Evolutionary conservation across 1,284 basidiomycete species (phyloP), one percentile per base, ranked within the genome.

Genomic region (Austroboletus niveus): DNA sequence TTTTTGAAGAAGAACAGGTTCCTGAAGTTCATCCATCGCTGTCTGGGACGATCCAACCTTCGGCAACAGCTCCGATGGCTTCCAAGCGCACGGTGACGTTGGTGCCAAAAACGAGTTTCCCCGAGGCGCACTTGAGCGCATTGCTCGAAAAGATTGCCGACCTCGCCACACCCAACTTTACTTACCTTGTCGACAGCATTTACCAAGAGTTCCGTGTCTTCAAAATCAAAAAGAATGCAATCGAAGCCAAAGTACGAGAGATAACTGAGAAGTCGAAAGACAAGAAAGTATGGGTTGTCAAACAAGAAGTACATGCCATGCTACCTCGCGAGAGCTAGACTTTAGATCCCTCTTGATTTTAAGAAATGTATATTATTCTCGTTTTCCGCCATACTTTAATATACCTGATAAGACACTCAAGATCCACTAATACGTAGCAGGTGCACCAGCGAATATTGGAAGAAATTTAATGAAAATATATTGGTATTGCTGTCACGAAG

Each of bases 151-250:
- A 80, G 66, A 84, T 87, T 48, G 72, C 71, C 24, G 69, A 72
- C 30, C 72, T 82, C 15, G 76, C 79, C 47, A 82, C 83, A 2
- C 73, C 75, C 15, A 89, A 75, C 57, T 71, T 91, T 27, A 77
- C 75, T 8, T 78, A 82, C 51, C 78, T 92, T 27, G 78, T 91
- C 0, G 89, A 91, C 57, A 77, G 80, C 11, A 76, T 92, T 54
- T 81, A 85, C 60, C 80, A 84, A 55, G 85, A 86, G 34, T 71
- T 92, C 42, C 79, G 79, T 42, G 69, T 64, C 10, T 72, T 85
- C 56, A 84, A 84, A 51, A 79, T 92, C 52, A 90, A 85, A 74
- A 92, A 92, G 75, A 87, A 85, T 45, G 82, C 87, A 7, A 84
- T 92, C 45, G 88, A 90, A 69, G 82, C 82, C 8, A 92, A 92